Conservation (phyloP, 805 yeast species). For the Cyberlindnera lachancei region DNA sequence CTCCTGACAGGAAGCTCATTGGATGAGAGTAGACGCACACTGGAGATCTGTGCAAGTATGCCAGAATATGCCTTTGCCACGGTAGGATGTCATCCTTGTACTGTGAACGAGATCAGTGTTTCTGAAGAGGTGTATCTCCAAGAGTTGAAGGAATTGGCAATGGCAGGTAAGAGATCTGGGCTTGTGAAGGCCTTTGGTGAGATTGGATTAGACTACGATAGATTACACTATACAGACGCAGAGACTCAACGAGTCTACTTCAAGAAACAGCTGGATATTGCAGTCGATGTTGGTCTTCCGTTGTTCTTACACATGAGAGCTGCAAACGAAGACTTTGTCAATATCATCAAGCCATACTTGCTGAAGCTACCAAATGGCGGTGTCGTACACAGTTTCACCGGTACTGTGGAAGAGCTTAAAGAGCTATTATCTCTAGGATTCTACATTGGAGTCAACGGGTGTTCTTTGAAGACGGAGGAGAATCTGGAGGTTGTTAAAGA, state of each 20-base stretch:
- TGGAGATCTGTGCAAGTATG: constrained; percentile 38
- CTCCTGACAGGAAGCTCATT: constrained; percentile 81
- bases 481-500: constrained; percentile 56
- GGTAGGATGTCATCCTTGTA: constrained; percentile 94
- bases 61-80: constrained; percentile 48
- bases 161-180: constrained; percentile 40
- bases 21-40: constrained; percentile 54
- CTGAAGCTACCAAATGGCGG: constrained; percentile 35
- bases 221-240: constrained; percentile 67
- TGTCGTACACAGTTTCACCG: constrained; percentile 96
- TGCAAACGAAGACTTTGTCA: constrained; percentile 72
- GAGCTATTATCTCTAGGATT: constrained; percentile 51
- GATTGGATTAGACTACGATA: constrained; percentile 90
- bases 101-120: constrained; percentile 47
- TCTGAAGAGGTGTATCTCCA: constrained; percentile 34
- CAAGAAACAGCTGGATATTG: constrained; percentile 62
- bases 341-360: constrained; percentile 51
- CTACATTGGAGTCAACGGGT: constrained; percentile 84
- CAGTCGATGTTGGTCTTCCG: constrained; percentile 57
- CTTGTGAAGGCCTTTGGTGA: constrained; percentile 85
- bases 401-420: constrained; percentile 56
- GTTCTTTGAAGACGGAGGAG: constrained; percentile 76
- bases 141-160: constrained; percentile 41
- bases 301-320: constrained; percentile 86
- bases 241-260: constrained; percentile 65